Conservation (phyloP, 768 basidiomycete genomes). For the Mycena indigotica region DNA sequence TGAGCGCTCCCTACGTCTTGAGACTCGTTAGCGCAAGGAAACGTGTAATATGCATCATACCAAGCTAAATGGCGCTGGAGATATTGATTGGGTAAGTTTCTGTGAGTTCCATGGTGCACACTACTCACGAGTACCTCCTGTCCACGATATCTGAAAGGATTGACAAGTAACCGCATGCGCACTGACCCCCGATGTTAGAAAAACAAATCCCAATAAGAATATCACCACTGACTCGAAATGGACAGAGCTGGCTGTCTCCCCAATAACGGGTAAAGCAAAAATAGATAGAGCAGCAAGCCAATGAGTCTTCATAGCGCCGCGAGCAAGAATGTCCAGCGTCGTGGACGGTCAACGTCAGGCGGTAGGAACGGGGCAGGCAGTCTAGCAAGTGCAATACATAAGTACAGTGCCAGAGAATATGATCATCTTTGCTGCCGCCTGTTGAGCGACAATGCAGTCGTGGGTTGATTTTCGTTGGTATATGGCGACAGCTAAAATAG, state of each 20-base stretch:
- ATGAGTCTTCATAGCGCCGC: too few species aligned
- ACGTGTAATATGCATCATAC: constrained; percentile 13
- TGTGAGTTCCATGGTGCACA: not conserved
- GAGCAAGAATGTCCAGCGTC: not conserved
- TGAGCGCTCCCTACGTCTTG: too few species aligned
- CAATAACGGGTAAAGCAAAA: not conserved
- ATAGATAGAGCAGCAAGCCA: not conserved
- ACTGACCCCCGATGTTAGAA: not conserved
- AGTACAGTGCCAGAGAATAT: too few species aligned
- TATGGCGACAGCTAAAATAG: too few species aligned
- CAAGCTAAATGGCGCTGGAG: constrained; percentile 5
- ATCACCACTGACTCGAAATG: constrained; percentile 7
- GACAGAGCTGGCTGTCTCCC: constrained; percentile 3
- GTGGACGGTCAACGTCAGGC: not conserved
- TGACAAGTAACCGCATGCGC: constrained; percentile 16
- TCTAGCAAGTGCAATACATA: too few species aligned
- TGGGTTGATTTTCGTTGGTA: too few species aligned
- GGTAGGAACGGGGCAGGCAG: too few species aligned
- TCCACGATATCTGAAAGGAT: constrained; percentile 10
- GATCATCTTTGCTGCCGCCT: too few species aligned
- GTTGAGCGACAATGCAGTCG: too few species aligned
- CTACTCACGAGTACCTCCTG: constrained; percentile 5
- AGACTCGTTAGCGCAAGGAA: too few species aligned
- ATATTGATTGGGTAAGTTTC: not conserved
- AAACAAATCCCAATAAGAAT: not conserved